Evolutionary conservation across 805 yeast species (phyloP), one percentile per base, ranked within the genome.

Genomic region (Candida lessepsii): DNA sequence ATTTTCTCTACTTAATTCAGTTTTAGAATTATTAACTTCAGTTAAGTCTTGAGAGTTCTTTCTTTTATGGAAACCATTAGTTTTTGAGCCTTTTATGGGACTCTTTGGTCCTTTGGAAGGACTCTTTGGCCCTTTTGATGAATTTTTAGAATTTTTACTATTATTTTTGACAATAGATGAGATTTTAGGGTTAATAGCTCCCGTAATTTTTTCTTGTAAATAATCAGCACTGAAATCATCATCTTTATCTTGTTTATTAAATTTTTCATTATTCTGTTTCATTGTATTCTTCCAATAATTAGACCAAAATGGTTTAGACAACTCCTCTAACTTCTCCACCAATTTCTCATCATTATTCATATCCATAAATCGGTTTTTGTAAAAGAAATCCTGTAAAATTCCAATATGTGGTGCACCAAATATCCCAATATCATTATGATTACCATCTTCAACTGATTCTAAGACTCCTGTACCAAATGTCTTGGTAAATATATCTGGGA

Each of bases 401-500:
- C 65, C 60, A 11, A 80, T 41, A 45, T 80, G 85, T 0, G 85
- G 82, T 6, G 78, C 82, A 1, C 86, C 85, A 59, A 72, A 78
- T 0, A 78, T 69, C 0, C 74, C 62, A 1, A 66, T 43, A 27
- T 63, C 57, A 3, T 47, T 48, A 11, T 37, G 37, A 16, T 27
- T 18, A 1, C 55, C 45, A 9, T 37, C 34, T n/a, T 48, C 48
- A 11, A 17, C 32, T 3, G 48, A 39, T 26, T 52, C 54, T 14
- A 61, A 52, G 9, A 60, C 58, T 0, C 80, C 78, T 17, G 71
- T 69, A 1, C 78, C 73, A 52, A 69, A 76, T 20, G 60, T 53
- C 16, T 59, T 54, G 9, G 65, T 59, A 37, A 72, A 73, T 0
- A 53, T 40, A 3, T 55, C 54, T 0, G 82, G 78, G 8, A 81